These are phyloP conservation scores for Massariosphaeria phaeospora DNA, from an alignment of 495 filamentous ascomycete species.

Conservation along the genomic window DNA sequence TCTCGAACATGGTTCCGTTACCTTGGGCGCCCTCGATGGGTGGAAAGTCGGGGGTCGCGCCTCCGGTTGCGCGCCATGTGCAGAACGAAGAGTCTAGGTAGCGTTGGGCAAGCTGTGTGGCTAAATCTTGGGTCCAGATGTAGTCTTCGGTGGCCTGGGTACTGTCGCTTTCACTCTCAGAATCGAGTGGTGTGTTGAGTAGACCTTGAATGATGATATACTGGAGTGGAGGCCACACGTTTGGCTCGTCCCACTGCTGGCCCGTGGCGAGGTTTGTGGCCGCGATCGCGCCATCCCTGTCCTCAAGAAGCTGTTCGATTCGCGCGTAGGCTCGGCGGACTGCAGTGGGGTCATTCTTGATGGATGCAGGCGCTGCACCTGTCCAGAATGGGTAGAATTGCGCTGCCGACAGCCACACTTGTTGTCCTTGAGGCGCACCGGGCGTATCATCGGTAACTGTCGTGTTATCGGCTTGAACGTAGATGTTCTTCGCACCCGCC, in stretches of 20 bases:
- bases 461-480: constrained; percentile 19
- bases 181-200: constrained; percentile 27
- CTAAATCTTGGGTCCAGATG: constrained; percentile 25
- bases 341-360: constrained; percentile 32
- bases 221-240: constrained; percentile 34
- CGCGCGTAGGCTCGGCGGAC: constrained; percentile 20
- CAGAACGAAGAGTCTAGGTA: constrained; percentile 35
- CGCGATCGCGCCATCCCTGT: constrained; percentile 30
- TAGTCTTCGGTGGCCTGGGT: constrained; percentile 25
- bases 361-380: constrained; percentile 26
- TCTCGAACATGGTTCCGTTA: constrained; percentile 36
- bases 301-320: constrained; percentile 20
- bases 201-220: constrained; percentile 35
- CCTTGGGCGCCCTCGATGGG: constrained; percentile 9
- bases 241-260: constrained; percentile 37
- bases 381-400: constrained; percentile 39
- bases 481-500: constrained; percentile 26
- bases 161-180: neutral
- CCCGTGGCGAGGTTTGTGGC: constrained; percentile 33
- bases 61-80: constrained; percentile 35
- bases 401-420: constrained; percentile 20
- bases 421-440: constrained; percentile 25
- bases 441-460: constrained; percentile 6
- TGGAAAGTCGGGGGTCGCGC: constrained; percentile 20
- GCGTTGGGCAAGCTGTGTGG: constrained; percentile 32